A percentile compares a stretch with the other conserved stretches of the same genome.
Evolutionary conservation across 352 stramenopile genomes (phyloP).

Genomic region (Globisporangium mamillatum): DNA sequence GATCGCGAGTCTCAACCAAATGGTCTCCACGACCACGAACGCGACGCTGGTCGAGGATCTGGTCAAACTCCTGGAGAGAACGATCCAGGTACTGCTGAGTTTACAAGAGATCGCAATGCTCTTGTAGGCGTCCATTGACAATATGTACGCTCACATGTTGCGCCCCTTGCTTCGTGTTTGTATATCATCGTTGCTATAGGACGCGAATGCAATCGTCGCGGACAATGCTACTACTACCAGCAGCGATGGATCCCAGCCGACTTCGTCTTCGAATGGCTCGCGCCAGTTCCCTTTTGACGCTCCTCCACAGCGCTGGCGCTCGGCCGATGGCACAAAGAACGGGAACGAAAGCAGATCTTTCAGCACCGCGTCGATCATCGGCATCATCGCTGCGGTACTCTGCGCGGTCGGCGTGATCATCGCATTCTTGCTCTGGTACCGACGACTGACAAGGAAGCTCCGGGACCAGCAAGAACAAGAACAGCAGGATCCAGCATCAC

Average conservation of each 20-base stretch:
- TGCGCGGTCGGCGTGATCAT: constrained; percentile 20
- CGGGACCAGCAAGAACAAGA: background rate
- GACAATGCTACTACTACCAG: background rate
- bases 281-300: background rate
- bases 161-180: background rate
- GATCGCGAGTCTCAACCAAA: background rate
- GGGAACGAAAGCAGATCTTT: background rate
- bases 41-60: background rate
- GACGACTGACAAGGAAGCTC: background rate
- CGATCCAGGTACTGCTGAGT: background rate
- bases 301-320: background rate
- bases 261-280: background rate
- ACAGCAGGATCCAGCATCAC: background rate
- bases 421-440: constrained; percentile 16
- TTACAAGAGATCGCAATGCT: background rate
- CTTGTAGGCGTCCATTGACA: background rate
- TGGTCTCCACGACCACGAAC: background rate
- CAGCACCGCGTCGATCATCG: background rate
- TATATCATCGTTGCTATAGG: background rate
- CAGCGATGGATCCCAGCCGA: background rate
- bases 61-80: constrained; percentile 4
- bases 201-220: background rate
- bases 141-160: background rate
- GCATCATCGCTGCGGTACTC: constrained; percentile 16
- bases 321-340: background rate